A percentile compares a stretch with the other conserved stretches of the same genome.
Conservation (phyloP, 1,139 yeast species). For the Kluyveromyces marxianus region DNA sequence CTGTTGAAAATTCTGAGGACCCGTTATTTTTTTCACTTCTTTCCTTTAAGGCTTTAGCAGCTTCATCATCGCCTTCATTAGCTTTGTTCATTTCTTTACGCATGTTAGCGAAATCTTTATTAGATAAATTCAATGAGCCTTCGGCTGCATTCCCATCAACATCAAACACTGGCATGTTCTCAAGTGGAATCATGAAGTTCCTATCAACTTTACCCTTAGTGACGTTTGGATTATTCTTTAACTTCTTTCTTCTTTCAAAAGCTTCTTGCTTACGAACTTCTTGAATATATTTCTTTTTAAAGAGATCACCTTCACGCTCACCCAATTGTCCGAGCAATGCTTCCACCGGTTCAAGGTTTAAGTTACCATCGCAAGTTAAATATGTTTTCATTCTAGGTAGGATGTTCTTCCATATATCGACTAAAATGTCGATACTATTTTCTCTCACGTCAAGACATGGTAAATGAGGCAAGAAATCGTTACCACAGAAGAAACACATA, state of each 20-base stretch:
- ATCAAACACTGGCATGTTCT: conserved; percentile 70
- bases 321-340: conserved; percentile 59
- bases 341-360: conserved; percentile 73
- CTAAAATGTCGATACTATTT: conserved; percentile 78
- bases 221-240: conserved; percentile 37
- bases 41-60: conserved; percentile 56
- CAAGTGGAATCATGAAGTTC: conserved; percentile 66
- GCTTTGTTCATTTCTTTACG: conserved; percentile 65
- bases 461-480: conserved; percentile 94
- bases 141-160: conserved; percentile 50
- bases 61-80: conserved; percentile 63
- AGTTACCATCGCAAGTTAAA: conserved; percentile 81
- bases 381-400: conserved; percentile 65
- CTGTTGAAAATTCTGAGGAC: conserved; percentile 17
- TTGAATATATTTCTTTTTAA: conserved; percentile 57
- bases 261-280: conserved; percentile 62
- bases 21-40: conserved; percentile 26
- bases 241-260: conserved; percentile 49
- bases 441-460: conserved; percentile 94
- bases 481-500: conserved; percentile 97
- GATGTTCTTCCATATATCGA: conserved; percentile 73
- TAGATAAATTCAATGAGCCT: conserved; percentile 64
- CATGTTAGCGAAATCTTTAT: conserved; percentile 65
- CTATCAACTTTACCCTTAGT: conserved; percentile 58
- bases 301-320: conserved; percentile 70